Percentiles rank a stretch among this genome's conserved stretches.
phyloP scores from a whole-genome alignment of 768 basidiomycete species.

The Rhodosporidiobolus sp. region DNA sequence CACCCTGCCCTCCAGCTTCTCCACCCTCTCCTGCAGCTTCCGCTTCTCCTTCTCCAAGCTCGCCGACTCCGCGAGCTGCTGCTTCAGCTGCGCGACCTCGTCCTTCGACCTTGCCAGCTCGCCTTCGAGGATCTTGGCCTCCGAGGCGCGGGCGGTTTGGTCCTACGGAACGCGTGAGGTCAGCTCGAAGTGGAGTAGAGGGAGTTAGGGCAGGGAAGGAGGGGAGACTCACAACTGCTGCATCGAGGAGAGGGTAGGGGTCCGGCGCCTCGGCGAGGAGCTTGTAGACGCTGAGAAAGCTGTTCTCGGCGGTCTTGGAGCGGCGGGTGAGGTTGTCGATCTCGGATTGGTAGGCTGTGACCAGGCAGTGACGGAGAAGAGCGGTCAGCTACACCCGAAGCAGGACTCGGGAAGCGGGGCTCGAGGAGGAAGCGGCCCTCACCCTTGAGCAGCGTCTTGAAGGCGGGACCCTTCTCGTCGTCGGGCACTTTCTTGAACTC shows the following conservation, averaged over 20 bases:
- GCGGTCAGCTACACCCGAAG: neutral
- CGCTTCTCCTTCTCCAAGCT: conserved; percentile 42
- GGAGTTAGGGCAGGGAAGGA: neutral
- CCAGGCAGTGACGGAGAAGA: neutral
- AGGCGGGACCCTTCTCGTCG: conserved; percentile 75
- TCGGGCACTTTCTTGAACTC: conserved; percentile 97
- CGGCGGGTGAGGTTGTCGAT: conserved; percentile 93
- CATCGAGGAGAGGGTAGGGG: conserved; percentile 92
- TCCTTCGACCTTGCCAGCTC: conserved; percentile 71
- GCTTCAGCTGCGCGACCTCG: conserved; percentile 77
- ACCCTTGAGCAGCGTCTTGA: conserved; percentile 90
- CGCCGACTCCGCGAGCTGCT: conserved; percentile 54
- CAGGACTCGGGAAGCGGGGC: neutral
- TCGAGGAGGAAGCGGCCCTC: conserved; percentile 15
- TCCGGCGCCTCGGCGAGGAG: conserved; percentile 94
- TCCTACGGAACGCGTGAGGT: conserved; percentile 57
- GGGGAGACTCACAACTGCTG: conserved; percentile 66
- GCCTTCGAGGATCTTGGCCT: conserved; percentile 69
- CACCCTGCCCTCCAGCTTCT: conserved; percentile 42
- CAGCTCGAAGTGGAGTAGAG: neutral
- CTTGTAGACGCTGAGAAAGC: conserved; percentile 96
- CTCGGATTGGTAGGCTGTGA: conserved; percentile 85
- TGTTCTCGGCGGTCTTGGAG: conserved; percentile 86
- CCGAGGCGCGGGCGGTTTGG: conserved; percentile 84
- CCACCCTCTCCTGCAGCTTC: conserved; percentile 42